Base-by-base conservation (phyloP, 495 filamentous ascomycete genomes). In the Terfezia boudieri region DNA sequence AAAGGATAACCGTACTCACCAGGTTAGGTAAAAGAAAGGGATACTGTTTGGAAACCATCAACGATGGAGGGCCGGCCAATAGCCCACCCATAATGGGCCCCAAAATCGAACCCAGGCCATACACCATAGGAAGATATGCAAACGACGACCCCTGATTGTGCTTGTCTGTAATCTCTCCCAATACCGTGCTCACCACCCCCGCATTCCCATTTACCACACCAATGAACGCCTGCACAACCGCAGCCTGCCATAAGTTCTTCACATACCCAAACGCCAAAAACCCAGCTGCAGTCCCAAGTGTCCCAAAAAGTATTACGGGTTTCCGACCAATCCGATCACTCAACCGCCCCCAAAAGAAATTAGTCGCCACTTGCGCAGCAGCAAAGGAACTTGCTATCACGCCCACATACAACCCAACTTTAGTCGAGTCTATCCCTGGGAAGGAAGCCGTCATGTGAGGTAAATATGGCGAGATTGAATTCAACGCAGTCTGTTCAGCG, bases 401-500 rank as follows among this genome's bases (percentile, higher is more conserved):
- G 23, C 90, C 90, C 14, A 95, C 88, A 66, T 94, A 95, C 37
- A 96, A 64, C 7, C 90, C 90, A 22, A 86, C 82, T 55, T 84
- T 70, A 0, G 70, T 72, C 23, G 71, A 61, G 22, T 81, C 71
- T 35, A 94, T 81, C 57, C 86, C 83, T 4, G 84, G 82, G 60
- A 98, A 96, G 8, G 76, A 79, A 9, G 80, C 77, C 2, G 83
- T 78, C 89, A 96, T 96, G 55, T 86, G 76, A 0, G 90, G 90
- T 0, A 98, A 76, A 67, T 98, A 98, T 0, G 90, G 90, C n/a
- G 82, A 83, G 57, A 98, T 93, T 12, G 83, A 90, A 63, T 98
- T 96, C 61, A 98, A 76, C 1, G 90, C 90, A 0, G 92, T 95
- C 69, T 98, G 90, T 60, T 98, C 90, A 36, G 84, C 81, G 17